phyloP scores from a whole-genome alignment of 192 early-diverging fungal genomes.

The Backusella tarrabulga region DNA sequence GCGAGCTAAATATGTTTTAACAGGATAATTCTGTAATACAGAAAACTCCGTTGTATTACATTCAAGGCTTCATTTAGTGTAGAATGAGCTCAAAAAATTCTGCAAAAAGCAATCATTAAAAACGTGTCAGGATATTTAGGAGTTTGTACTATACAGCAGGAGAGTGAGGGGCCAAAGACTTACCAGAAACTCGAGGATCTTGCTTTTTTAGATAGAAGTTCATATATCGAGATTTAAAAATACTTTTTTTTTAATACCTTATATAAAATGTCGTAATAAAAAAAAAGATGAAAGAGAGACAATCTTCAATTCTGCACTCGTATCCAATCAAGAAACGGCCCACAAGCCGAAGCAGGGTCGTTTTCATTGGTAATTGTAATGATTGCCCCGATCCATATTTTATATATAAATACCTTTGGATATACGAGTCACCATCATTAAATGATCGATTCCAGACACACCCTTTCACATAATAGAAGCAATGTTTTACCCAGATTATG shows the following conservation, averaged over 20 bases:
- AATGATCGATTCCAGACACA: neutral
- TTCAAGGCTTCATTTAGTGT: constrained; percentile 1
- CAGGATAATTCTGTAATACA: constrained; percentile 8
- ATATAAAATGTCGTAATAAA: neutral
- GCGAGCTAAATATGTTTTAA: constrained; percentile 3
- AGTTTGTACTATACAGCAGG: neutral
- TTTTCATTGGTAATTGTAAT: neutral
- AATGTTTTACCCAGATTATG: neutral
- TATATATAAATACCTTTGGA: neutral
- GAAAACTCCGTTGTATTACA: constrained; percentile 6
- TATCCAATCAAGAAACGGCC: neutral
- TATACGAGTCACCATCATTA: neutral
- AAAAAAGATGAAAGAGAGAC: neutral
- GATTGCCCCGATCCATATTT: constrained; percentile 7
- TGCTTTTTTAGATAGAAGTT: neutral
- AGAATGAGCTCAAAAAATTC: neutral
- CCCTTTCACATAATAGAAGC: neutral
- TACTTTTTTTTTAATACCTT: neutral
- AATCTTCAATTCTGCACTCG: neutral
- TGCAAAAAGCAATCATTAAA: constrained; percentile 9
- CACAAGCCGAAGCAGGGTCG: neutral
- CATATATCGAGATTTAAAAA: neutral
- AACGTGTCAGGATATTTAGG: neutral
- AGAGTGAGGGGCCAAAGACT: neutral
- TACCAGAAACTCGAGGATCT: neutral